phyloP scores from a whole-genome alignment of 441 rosid genomes.

The Arabidopsis hybrid region DNA sequence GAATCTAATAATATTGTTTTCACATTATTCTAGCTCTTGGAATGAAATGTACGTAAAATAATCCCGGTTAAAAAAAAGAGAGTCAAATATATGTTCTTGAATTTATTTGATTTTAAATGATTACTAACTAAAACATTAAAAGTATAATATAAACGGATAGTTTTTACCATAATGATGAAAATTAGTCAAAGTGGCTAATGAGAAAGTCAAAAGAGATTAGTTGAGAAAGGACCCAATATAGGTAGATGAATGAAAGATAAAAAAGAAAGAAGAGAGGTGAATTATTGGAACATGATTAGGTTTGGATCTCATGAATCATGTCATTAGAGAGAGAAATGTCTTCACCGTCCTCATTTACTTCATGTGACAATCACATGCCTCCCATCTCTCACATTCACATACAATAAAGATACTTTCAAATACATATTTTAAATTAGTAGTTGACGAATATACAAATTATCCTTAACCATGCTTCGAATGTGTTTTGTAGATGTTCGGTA shows the following conservation, averaged over 20 bases:
- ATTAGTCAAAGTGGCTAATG: constrained; percentile 25
- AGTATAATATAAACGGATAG: neutral
- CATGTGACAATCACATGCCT: constrained; percentile 34
- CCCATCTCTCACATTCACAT: constrained; percentile 7
- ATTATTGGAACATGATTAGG: constrained; percentile 41
- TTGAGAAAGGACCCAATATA: constrained; percentile 23
- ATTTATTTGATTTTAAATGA: neutral
- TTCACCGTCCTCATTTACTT: constrained; percentile 21
- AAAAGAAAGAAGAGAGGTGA: constrained; percentile 14
- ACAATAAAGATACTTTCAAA: neutral
- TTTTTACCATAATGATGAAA: neutral
- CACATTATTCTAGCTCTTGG: constrained; percentile 23
- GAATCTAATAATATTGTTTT: constrained; percentile 35
- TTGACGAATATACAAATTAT: neutral
- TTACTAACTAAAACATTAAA: constrained; percentile 11
- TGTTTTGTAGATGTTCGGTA: no score
- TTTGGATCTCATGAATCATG: constrained; percentile 25
- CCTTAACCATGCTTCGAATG: no score
- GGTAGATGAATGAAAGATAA: neutral
- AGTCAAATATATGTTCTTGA: neutral
- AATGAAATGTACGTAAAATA: neutral
- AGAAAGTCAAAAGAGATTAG: constrained; percentile 37
- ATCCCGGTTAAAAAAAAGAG: neutral
- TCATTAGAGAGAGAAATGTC: constrained; percentile 6
- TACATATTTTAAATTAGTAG: neutral